These are phyloP conservation scores for Leccinum imitatum DNA, from an alignment of 768 basidiomycete genomes.

Conservation along the genomic window DNA sequence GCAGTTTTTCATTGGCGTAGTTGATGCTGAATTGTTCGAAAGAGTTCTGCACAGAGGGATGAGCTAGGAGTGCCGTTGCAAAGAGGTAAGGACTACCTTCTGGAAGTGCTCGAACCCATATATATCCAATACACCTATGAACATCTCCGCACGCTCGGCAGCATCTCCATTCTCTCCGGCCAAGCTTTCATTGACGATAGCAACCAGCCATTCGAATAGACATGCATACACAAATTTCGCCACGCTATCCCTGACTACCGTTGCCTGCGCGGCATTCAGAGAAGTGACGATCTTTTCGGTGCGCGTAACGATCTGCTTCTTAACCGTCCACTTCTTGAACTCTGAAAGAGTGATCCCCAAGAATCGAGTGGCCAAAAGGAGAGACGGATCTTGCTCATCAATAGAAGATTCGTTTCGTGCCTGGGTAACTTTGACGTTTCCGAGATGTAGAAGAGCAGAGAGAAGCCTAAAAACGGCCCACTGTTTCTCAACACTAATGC, in stretches of 20 bases:
- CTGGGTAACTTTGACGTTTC: slow-evolving; percentile 90
- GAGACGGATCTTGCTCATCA: slow-evolving; percentile 77
- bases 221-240: slow-evolving; percentile 99
- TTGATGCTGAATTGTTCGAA: slow-evolving; percentile 99
- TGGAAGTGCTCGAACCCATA: slow-evolving; percentile 98
- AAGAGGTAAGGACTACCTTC: slow-evolving; percentile 52
- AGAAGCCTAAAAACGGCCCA: slow-evolving; percentile 97
- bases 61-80: slow-evolving; percentile 1
- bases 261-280: slow-evolving; percentile 85
- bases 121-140: slow-evolving; percentile 98
- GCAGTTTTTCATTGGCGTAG: slow-evolving; percentile 97
- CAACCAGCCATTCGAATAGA: slow-evolving; percentile 97
- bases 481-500: slow-evolving; percentile 96
- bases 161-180: slow-evolving; percentile 94
- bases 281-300: slow-evolving; percentile 93
- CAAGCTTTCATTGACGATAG: slow-evolving; percentile 95
- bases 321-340: slow-evolving; percentile 98
- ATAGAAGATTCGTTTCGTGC: slow-evolving; percentile 79
- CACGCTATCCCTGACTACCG: slow-evolving; percentile 92
- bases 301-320: slow-evolving; percentile 94
- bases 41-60: slow-evolving; percentile 55
- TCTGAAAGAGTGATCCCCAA: slow-evolving; percentile 87
- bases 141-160: slow-evolving; percentile 90
- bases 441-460: slow-evolving; percentile 93
- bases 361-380: slow-evolving; percentile 82